Base-by-base conservation (phyloP, 305 asterid genomes). In the Plantago rigida region DNA sequence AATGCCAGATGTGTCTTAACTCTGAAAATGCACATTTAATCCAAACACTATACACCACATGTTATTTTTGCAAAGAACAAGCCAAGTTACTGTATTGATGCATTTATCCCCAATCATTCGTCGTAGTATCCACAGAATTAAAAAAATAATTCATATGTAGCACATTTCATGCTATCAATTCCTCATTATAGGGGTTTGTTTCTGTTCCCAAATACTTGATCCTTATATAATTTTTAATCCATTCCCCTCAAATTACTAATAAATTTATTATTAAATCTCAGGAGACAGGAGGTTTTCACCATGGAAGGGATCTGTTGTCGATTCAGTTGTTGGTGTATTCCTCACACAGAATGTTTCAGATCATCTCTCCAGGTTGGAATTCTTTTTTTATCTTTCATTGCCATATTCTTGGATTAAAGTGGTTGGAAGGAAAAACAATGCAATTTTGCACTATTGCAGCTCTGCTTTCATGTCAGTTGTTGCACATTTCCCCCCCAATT, bases 401-500 rank as follows among this genome's bases (percentile, higher is more conserved):
- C 51, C 64, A 34, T 60, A 52, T 28, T 59, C 9, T 28, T 60
- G 65, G 47, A 46, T 56, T 51, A 68, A n/a, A 52, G 41, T 60
- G 34, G 44, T 59, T 2, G 0, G 26, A 24, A 52, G 8, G 9
- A 10, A 54, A 51, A 51, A 53, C 28, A 26, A 52, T 22, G n/a
- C 69, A 58, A 61, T 36, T 36, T 19, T 60, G 47, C 24, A 51
- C 52, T 60, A 56, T 71, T 84, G 84, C 90, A 92, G 99, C 85
- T 86, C 96, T 62, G 95, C 96, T 58, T 88, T 83, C 79, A 92
- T 88, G 79, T 76, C 96, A 62, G 71, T 92, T 59, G 96, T 86
- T 74, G 94, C 99, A 47, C 73, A 73, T 56, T 92, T 79, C 64
- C 91, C 96, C 5, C 52, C 76, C 47, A 54, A 74, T 65, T 51